Evolutionary conservation across 2,329 filamentous ascomycete genomes (phyloP).

Genomic region (Microascus cirrosus): DNA sequence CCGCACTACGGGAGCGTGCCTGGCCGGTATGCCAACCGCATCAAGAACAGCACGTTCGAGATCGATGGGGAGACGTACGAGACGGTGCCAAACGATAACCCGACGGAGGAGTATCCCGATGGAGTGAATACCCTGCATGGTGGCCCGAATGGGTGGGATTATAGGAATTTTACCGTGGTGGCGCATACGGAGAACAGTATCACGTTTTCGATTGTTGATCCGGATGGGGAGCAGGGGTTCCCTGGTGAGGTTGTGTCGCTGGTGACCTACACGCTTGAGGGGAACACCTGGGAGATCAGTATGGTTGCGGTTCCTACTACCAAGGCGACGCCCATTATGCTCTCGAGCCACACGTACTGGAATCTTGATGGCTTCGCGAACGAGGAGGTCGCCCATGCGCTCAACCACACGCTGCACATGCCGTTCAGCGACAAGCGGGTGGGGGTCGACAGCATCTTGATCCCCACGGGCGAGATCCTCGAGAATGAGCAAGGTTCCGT

Average conservation of each 20-base stretch:
- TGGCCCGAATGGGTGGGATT: conserved; percentile 64
- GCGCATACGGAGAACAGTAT: conserved; percentile 55
- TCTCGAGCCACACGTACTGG: conserved; percentile 68
- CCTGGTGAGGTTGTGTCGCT: conserved; percentile 66
- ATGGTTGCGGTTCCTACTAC: conserved; percentile 62
- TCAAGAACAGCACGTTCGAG: conserved; percentile 63
- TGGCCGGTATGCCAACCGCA: conserved; percentile 71
- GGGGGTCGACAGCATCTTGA: conserved; percentile 57
- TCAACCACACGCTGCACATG: conserved; percentile 64
- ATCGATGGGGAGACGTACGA: conserved; percentile 53
- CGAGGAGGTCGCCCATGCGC: conserved; percentile 49
- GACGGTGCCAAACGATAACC: conserved; percentile 53
- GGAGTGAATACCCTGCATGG: conserved; percentile 59
- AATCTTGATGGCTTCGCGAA: conserved; percentile 73
- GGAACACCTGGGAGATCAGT: conserved; percentile 59
- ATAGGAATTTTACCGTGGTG: conserved; percentile 67
- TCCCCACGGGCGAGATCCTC: conserved; percentile 68
- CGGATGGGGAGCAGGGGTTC: conserved; percentile 65
- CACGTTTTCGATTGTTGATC: conserved; percentile 64
- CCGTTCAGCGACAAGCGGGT: conserved; percentile 63
- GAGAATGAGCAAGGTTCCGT: conserved; percentile 55
- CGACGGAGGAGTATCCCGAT: conserved; percentile 32
- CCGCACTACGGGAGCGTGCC: conserved; percentile 64
- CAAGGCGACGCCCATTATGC: conserved; percentile 73
- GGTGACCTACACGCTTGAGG: conserved; percentile 60